Base-by-base conservation (phyloP, 2,329 filamentous ascomycete species). In the Exutisphaerella laricina region DNA sequence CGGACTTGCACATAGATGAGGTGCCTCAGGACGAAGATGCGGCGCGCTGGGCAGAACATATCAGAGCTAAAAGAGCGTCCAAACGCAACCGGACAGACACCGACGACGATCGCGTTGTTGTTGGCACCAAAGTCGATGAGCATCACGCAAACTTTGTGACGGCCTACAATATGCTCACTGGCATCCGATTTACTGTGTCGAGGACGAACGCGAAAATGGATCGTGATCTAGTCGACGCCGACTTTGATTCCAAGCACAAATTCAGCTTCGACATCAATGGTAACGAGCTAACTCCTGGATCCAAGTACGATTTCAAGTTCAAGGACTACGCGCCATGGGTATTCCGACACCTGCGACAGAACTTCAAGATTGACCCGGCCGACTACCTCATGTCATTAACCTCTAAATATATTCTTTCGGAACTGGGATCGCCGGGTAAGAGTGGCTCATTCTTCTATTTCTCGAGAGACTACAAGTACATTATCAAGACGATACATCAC, bases 241-340 rank as follows among this genome's bases (percentile, higher is more conserved):
- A 98, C 70, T 98, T 98, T 69, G 79, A 88, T 48, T 84, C 86
- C 51, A 89, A 87, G 70, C 88, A 97, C 68, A 98, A 98, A 71
- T 96, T 94, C 62, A 96, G 89, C 34, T 98, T 98, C 74, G 92
- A 97, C 68, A 94, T 97, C 62, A 94, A 89, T 53, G 92, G 92
- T 53, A 96, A 96, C 65, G 92, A 98, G 71, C 74, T 98, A 64
- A 94, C 94, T 4, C 92, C 92, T 16, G 96, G 90, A 49, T 89
- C 92, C 56, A 97, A 98, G 69, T 98, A 98, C 72, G 92, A 98
- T 70, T 98, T 98, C 80, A 98, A 98, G 68, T 98, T 98, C 76
- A 98, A 98, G 71, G 92, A 98, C 70, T 98, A 98, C 67, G 90
- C 90, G n/a, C 92, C 92, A 44, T 97, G 90, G 89, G 92, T 98